Evolutionary conservation across 2,329 filamentous ascomycete genomes (phyloP), one percentile per base, ranked within the genome.

Genomic region (Fusarium gaditjirri): DNA sequence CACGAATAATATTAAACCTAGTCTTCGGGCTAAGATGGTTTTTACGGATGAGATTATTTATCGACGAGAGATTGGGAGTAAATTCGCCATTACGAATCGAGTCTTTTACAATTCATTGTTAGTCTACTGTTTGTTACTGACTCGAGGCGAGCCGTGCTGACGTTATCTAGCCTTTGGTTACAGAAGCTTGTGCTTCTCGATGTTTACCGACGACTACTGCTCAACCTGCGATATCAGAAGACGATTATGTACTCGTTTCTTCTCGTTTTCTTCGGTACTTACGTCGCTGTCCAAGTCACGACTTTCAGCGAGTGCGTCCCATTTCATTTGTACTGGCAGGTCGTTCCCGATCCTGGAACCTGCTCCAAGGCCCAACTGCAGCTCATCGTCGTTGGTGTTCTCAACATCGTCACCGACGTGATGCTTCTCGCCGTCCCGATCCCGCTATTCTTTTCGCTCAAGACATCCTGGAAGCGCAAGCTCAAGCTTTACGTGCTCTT

Each of bases 401-500:
- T 74, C 36, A 74, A 74, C 19, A 74, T 74, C 27, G 19, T 74
- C 11, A 81, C 82, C 14, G 78, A 80, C 49, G 42, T 78, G 7
- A 77, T 77, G 71, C 72, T 79, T 11, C 50, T 79, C 25, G 44
- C 67, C 29, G 62, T 78, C 8, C 78, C 78, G 2, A 66, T 78
- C 21, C 72, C 76, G 2, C 43, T 76, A 4, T 70, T 82, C 14
- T 74, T 81, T 8, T 65, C 70, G 11, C 66, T 80, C 21, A 78
- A 78, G 53, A 75, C 76, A 0, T 68, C 77, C 4, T 74, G 74
- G 73, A 59, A 71, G 46, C 77, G 77, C 16, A 83, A 83, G 50
- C 19, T 78, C 2, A 78, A 80, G 16, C 71, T 84, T 0, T 69
- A 75, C n/a, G 52, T 57, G 0, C 76, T 84, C 1, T 84, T 83